Evolutionary conservation across 2,329 filamentous ascomycete species (phyloP).

Genomic region (Stylonectria norvegica): DNA sequence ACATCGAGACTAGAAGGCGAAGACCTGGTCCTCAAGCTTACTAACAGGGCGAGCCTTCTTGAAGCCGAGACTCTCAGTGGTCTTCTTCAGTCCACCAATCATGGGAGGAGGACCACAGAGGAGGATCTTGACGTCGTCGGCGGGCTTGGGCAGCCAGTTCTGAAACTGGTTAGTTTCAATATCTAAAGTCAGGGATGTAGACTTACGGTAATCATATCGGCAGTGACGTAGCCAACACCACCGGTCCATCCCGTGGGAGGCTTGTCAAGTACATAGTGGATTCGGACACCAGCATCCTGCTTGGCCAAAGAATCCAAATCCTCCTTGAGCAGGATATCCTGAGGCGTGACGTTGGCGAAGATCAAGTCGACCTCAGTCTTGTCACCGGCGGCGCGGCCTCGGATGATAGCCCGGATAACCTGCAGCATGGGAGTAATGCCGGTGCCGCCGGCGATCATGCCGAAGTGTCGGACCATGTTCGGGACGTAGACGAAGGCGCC

Average conservation of each 20-base stretch:
- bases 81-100: conserved; percentile 96
- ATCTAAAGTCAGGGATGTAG: not conserved
- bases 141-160: conserved; percentile 78
- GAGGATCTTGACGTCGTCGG: conserved; percentile 85
- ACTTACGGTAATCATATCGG: conserved; percentile 86
- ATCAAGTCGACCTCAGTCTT: conserved; percentile 89
- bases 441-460: conserved; percentile 96
- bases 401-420: conserved; percentile 84
- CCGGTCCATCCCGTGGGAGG: conserved; percentile 89
- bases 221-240: conserved; percentile 90
- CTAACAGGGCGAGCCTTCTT: conserved; percentile 90
- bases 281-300: conserved; percentile 76
- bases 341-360: conserved; percentile 91
- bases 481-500: conserved; percentile 96
- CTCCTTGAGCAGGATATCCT: conserved; percentile 91
- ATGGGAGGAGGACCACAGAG: conserved; percentile 96
- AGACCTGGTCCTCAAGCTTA: conserved; percentile 97
- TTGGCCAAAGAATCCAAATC: conserved; percentile 77
- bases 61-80: conserved; percentile 82
- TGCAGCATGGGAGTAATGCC: conserved; percentile 99
- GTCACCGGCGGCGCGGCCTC: conserved; percentile 74
- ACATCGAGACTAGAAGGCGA: conserved; percentile 75
- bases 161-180: conserved; percentile 32
- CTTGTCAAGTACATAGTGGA: conserved; percentile 96
- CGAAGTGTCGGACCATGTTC: conserved; percentile 94